Base-by-base conservation (phyloP, 2,329 filamentous ascomycete genomes). In the Taxawa tesnikishii region DNA sequence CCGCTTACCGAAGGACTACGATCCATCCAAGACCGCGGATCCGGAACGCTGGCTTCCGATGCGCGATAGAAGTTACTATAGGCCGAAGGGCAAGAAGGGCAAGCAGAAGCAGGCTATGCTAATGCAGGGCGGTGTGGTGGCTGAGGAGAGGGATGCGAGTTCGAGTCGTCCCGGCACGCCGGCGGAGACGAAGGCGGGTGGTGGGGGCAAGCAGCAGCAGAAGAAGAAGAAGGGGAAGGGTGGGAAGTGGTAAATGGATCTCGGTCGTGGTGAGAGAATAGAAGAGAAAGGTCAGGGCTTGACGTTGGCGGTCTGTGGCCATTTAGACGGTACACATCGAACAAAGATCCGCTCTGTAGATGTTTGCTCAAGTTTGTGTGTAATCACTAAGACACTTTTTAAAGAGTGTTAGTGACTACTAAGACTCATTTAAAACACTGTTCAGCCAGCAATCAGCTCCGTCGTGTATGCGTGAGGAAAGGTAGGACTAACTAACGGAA, bases 11-110 rank as follows among this genome's bases (percentile, higher is more conserved):
- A 83, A 83, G 58, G 70, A 77, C 47, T 83, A 74, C 48, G 82
- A 84, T 37, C 71, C 82, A 32, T 73, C 69, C 45, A 92, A 85
- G 65, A 77, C 75, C 42, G 72, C 83, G 19, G 90, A 98, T 55
- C 78, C 84, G 0, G 90, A 98, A 59, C 70, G 90, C 40, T 98
- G 90, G 90, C 60, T 98, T 38, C 88, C 90, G 9, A 65, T 96
- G 48, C 76, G 81, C 32, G 90, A 98, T 54, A 72, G 90, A 36
- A 90, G 82, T 45, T 82, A 75, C 25, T 98, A 94, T 58, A 68
- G 81, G 29, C 85, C 87, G 6, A 94, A 90, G 63, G 85, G 85
- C 5, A 85, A 81, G 64, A 94, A 68, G 83, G 83, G 34, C 79
- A 85, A 68, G 80, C 79, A 60, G 47, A 54, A 41, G 57, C 59